Evolutionary conservation across 2,329 filamentous ascomycete species (phyloP), one percentile per base, ranked within the genome.

Genomic region (Sclerotinia minor): DNA sequence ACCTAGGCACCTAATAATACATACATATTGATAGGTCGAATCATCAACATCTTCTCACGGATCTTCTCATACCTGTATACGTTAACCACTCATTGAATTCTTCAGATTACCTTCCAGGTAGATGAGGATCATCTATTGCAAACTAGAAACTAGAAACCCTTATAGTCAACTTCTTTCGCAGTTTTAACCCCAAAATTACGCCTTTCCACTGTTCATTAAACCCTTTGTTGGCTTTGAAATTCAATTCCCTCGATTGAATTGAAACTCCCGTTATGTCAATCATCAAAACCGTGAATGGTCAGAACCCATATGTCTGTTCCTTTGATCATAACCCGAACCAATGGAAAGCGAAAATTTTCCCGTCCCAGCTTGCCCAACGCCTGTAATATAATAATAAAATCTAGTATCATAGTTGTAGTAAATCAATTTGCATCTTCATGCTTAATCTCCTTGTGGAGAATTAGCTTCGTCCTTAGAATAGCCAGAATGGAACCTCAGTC

Each of bases 361-460:
- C 24, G 2, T 29, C 32, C 32, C 24, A 26, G 7, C 26, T 45
- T 5, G 29, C 44, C 58, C 21, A 63, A 54, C 55, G 44, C 44
- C 38, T 19, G 35, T 13, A 64, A 5, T 52, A 13, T 53, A 67
- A 21, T 61, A 69, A 35, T 74, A 74, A 71, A 74, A 69, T 58
- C 63, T 72, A 44, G n/a, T 47, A 72, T 73, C 68, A 73, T 70
- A 73, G 68, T 63, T 41, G 29, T 45, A 19, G 9, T 17, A 64
- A 21, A 38, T 50, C 38, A n/a, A 57, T 55, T 29, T 21, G 17
- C 35, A 45, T 64, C 19, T 17, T 5, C 9, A 69, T 45, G 63
- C 59, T n/a, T 73, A 73, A 60, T 47, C 57, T 24, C 7, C 21
- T 35, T 32, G n/a, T 11, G 21, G 26, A 60, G 3, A 60, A 60